Evolutionary conservation across 2,329 filamentous ascomycete genomes (phyloP).

Genomic region (Trichoderma harzianum): DNA sequence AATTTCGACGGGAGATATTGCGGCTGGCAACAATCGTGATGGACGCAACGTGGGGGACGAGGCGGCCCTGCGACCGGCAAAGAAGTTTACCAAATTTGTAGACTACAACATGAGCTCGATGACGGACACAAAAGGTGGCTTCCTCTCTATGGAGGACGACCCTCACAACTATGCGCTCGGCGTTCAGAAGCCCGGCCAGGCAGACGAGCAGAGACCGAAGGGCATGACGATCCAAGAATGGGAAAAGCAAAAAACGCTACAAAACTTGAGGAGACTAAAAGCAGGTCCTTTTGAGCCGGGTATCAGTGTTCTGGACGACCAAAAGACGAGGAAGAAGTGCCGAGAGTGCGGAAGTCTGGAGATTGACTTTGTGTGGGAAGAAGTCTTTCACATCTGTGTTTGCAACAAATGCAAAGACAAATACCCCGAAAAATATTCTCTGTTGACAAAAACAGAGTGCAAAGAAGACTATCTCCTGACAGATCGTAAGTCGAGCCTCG

Average conservation of each 20-base stretch:
- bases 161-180: conserved; percentile 76
- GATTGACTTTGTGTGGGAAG: conserved; percentile 94
- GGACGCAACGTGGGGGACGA: conserved; percentile 52
- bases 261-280: conserved; percentile 68
- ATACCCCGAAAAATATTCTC: conserved; percentile 84
- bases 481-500: conserved; percentile 60
- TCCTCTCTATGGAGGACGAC: conserved; percentile 86
- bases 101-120: conserved; percentile 98
- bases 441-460: conserved; percentile 95
- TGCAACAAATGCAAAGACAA: conserved; percentile 88
- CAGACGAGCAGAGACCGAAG: conserved; percentile 63
- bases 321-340: conserved; percentile 67
- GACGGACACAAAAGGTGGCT: conserved; percentile 96
- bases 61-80: conserved; percentile 65
- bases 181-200: conserved; percentile 37
- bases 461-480: conserved; percentile 93
- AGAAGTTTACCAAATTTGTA: conserved; percentile 90
- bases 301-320: conserved; percentile 67
- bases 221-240: conserved; percentile 90
- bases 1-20: conserved; percentile 47
- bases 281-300: conserved; percentile 85
- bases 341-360: conserved; percentile 79
- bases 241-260: conserved; percentile 77
- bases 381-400: conserved; percentile 71
- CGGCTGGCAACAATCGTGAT: conserved; percentile 65